Evolutionary conservation across 139 green algal genomes (phyloP).

Genomic region (Volvox reticuliferus): DNA sequence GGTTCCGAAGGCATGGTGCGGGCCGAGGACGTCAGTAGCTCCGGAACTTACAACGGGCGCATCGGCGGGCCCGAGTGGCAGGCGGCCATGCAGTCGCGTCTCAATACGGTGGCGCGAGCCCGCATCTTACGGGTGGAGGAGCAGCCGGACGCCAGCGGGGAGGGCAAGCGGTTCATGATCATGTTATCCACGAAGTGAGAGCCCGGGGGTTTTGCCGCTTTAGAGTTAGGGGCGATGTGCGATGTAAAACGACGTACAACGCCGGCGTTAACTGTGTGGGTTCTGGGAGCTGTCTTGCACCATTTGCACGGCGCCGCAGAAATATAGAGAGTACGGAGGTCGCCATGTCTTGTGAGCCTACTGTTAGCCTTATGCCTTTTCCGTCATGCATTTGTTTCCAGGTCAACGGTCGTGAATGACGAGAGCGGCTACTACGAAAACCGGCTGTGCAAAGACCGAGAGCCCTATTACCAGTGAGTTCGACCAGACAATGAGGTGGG

Average conservation of each 20-base stretch:
- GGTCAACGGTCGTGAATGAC: constrained; percentile 40
- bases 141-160: constrained; percentile 29
- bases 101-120: constrained; percentile 4
- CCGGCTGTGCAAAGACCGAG: background rate
- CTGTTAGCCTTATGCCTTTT: no score
- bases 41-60: background rate
- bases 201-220: no score
- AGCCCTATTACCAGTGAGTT: constrained; percentile 33
- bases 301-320: no score
- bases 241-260: no score
- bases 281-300: no score
- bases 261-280: no score
- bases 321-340: no score
- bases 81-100: constrained; percentile 8
- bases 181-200: constrained; percentile 38
- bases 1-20: constrained; percentile 39
- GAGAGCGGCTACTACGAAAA: constrained; percentile 21
- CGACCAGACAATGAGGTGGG: background rate
- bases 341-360: no score
- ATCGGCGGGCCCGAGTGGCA: constrained; percentile 37
- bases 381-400: background rate
- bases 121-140: constrained; percentile 44
- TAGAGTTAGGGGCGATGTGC: no score
- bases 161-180: constrained; percentile 25
- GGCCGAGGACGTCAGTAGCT: constrained; percentile 29